These are phyloP conservation scores for Aspergillus cavernicola DNA, from an alignment of 495 filamentous ascomycete genomes.

Conservation along the genomic window DNA sequence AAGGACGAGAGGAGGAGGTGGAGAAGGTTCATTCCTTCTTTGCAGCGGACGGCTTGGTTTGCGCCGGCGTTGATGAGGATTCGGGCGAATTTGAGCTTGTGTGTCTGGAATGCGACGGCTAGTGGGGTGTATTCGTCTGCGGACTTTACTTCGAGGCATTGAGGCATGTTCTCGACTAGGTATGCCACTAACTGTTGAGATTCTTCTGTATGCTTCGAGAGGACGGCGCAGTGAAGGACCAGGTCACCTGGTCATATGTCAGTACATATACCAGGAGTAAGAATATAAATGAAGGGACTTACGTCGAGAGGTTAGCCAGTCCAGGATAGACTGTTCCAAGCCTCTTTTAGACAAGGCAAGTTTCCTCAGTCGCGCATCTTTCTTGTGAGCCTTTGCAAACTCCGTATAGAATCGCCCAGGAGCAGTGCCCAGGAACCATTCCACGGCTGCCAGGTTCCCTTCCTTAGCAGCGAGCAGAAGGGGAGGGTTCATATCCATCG, in stretches of 20 bases:
- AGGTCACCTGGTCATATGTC: constrained; percentile 47
- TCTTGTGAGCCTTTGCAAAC: constrained; percentile 54
- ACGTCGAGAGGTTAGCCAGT: constrained; percentile 57
- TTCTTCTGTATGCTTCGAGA: constrained; percentile 35
- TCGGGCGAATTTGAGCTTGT: constrained; percentile 50
- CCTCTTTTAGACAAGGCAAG: constrained; percentile 51
- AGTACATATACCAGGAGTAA: background rate
- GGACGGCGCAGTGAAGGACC: constrained; percentile 62
- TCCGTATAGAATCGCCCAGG: constrained; percentile 58
- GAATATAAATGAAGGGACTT: constrained; percentile 19
- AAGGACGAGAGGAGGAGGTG: constrained; percentile 45
- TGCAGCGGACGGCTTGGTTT: constrained; percentile 55
- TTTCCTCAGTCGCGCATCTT: constrained; percentile 53
- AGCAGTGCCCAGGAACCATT: constrained; percentile 68
- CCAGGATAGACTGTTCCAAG: constrained; percentile 54
- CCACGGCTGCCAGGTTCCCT: constrained; percentile 56
- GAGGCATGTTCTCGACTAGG: constrained; percentile 53
- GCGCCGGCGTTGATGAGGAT: constrained; percentile 61
- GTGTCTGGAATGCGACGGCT: constrained; percentile 50
- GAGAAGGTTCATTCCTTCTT: constrained; percentile 53
- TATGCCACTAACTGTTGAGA: constrained; percentile 56
- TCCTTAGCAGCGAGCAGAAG: constrained; percentile 53
- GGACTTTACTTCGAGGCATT: constrained; percentile 55
- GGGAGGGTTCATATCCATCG: constrained; percentile 41
- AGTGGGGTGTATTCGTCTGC: constrained; percentile 57